Base-by-base conservation (phyloP, 2,329 filamentous ascomycete genomes). In the Penicillium sp. region DNA sequence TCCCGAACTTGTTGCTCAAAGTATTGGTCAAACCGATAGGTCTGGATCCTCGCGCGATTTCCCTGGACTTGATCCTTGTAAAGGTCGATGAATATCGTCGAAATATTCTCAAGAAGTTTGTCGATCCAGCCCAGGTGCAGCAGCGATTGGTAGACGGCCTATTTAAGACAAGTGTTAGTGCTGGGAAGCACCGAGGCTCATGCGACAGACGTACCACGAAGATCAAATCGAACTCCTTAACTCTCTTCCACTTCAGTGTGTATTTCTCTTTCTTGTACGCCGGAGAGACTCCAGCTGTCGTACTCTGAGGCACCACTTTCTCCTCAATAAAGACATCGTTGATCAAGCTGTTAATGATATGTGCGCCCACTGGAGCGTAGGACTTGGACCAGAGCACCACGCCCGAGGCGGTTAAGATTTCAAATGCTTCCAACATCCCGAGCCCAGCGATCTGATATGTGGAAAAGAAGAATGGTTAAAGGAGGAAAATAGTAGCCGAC, bases 301-400 rank as follows among this genome's bases (percentile, higher is more conserved):
- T 77, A 42, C 78, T 78, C 28, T 73, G 74, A 14, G 76, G 72
- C 50, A 83, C 79, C 52, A 81, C 80, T 70, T 88, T 91, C 76
- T 96, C 92, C 74, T 99, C 93, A 66, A 99, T 96, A 69, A 99
- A 96, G 66, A 96, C 89, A 72, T 97, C 90, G 69, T 86, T 85
- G 72, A 99, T 96, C 71, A 99, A 86, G 76, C 83, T 87, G 77
- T 99, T 96, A 77, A 99, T 85, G 57, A 96, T 79, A 61, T 87
- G 84, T 36, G 88, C 81, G 67, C 84, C 90, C 66, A 95, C 83
- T 2, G 86, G 80, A 46, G 86, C 83, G 69, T 92, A 95, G 22
- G 84, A 86, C 68, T 88, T 86, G 54, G 92, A 96, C 93, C 93
- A 99, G 47, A 99, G 82, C 50, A 99, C 93, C 55, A 99, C 91